Evolutionary conservation across 257 asterid species (phyloP).

Genomic region (Solanum chilense): DNA sequence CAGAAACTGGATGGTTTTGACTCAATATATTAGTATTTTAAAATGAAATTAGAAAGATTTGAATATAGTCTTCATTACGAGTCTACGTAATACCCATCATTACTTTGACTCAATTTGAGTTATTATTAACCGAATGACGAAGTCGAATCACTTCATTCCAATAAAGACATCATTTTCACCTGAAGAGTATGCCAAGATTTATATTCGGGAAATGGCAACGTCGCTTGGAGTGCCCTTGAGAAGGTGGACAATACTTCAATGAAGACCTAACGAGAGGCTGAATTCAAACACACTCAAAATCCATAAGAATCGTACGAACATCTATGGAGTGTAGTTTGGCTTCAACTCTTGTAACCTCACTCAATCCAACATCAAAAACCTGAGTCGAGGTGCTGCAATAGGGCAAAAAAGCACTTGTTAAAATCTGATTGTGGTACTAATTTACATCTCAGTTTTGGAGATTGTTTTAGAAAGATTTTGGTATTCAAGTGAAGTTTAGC

Average conservation of each 20-base stretch:
- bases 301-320: too few species aligned
- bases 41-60: background rate
- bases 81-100: background rate
- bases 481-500: background rate
- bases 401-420: too few species aligned
- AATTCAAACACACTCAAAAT: too few species aligned
- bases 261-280: too few species aligned
- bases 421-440: background rate
- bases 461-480: background rate
- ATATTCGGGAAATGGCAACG: too few species aligned
- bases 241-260: too few species aligned
- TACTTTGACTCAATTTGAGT: background rate
- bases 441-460: background rate
- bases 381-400: too few species aligned
- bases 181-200: background rate
- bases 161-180: background rate
- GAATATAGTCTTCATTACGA: background rate
- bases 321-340: too few species aligned
- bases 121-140: too few species aligned
- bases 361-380: too few species aligned
- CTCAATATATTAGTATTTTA: background rate
- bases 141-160: background rate
- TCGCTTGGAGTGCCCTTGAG: background rate
- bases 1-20: background rate
- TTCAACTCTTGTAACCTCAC: too few species aligned